These are phyloP conservation scores for Linum lewisii DNA, from an alignment of 345 rosid genomes.

Conservation along the genomic window DNA sequence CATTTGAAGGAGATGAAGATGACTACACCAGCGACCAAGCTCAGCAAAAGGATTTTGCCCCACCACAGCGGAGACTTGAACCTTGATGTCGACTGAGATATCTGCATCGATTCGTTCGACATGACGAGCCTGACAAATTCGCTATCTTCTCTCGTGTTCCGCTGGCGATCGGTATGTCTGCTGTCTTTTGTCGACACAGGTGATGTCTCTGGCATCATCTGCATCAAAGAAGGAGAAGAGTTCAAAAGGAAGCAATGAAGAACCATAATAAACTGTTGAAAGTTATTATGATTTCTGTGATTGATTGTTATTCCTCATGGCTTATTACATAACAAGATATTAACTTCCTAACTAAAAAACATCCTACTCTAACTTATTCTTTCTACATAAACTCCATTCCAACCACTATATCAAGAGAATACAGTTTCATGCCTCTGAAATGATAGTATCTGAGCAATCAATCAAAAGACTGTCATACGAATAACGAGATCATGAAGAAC, in stretches of 20 bases:
- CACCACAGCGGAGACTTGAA: conserved; percentile 41
- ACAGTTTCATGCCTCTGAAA: too few relatives aligned
- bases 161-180: neutral
- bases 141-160: conserved; percentile 48
- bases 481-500: too few relatives aligned
- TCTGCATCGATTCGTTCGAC: conserved; percentile 28
- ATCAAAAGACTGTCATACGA: too few relatives aligned
- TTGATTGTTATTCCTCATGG: too few relatives aligned
- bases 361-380: too few relatives aligned
- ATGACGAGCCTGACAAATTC: conserved; percentile 70
- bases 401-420: too few relatives aligned
- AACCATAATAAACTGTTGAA: neutral
- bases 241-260: neutral
- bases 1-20: conserved; percentile 52
- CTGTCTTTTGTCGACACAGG: neutral
- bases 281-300: too few relatives aligned
- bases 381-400: too few relatives aligned
- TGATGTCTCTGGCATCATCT: neutral
- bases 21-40: conserved; percentile 18
- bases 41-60: conserved; percentile 39
- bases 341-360: too few relatives aligned
- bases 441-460: too few relatives aligned
- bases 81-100: conserved; percentile 26
- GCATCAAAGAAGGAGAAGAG: neutral
- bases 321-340: too few relatives aligned